These are phyloP conservation scores for Leishmania amazonensis DNA, from an alignment of 208 protist species.

Conservation along the genomic window DNA sequence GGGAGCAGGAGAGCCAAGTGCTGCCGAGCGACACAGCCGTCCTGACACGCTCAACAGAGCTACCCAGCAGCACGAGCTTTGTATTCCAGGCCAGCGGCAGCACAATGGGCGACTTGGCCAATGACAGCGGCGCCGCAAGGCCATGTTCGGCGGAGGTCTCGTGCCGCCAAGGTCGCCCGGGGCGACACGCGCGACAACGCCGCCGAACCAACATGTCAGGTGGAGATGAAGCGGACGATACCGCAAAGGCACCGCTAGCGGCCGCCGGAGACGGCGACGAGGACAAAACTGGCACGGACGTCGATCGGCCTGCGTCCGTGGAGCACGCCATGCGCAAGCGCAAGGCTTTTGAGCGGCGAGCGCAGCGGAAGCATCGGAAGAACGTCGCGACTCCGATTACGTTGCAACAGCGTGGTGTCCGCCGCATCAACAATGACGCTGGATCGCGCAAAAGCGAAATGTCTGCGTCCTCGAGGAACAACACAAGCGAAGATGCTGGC, in stretches of 20 bases:
- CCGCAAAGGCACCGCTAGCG: neutral
- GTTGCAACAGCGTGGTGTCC: neutral
- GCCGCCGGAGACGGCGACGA: neutral
- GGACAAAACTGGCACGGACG: neutral
- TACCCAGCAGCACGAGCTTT: slow-evolving; percentile 12
- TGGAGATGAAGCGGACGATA: neutral
- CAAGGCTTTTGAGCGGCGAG: neutral
- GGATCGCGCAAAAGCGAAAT: neutral
- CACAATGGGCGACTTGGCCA: neutral
- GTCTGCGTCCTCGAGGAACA: neutral
- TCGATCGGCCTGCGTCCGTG: neutral
- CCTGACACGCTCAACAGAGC: neutral
- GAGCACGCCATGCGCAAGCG: neutral
- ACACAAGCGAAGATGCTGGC: neutral
- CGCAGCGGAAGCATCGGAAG: neutral
- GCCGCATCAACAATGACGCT: neutral
- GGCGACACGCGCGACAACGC: neutral
- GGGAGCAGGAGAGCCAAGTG: neutral
- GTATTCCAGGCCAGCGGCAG: slow-evolving; percentile 5
- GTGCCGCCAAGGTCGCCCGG: neutral
- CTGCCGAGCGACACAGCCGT: neutral
- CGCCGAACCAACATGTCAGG: neutral
- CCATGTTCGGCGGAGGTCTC: neutral
- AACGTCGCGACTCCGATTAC: neutral
- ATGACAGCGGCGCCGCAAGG: neutral